Evolutionary conservation across 257 asterid species (phyloP), one percentile per base, ranked within the genome.

Genomic region (Ilex aquifolium): DNA sequence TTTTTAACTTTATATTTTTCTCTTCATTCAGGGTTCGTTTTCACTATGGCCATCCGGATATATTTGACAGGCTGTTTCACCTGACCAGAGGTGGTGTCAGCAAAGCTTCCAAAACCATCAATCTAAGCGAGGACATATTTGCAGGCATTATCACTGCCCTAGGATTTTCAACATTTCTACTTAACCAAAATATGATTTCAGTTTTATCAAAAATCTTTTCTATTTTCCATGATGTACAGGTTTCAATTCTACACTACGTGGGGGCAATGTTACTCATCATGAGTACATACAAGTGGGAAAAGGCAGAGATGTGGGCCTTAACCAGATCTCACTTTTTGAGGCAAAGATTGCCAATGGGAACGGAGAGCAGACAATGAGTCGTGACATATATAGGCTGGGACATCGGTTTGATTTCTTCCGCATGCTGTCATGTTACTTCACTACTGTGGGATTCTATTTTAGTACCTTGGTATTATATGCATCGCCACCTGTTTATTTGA

Each of bases 321-420:
- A 91, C 78, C 98, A 91, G 77, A 91, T 91, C 69, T 81, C 97
- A 17, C 75, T 72, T 58, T 91, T 91, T 62, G 97, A 91, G 74
- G 95, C 98, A 53, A 91, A 91, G 80, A 91, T 91, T 69, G 98
- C 95, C 32, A 86, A 92, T 71, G 98, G 98, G 61, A 91, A 91
- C 57, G 96, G 98, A 48, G 98, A 91, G 81, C 98, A 91, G 82
- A 76, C 91, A 32, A 78, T 88, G 85, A 91, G 98, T 65, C 98
- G 98, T 66, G 98, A 91, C 76, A 74, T 91, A 51, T 91, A 86
- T 57, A 78, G 98, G 75, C 95, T 91, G 50, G 98, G 98, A 15
- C 98, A 91, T 68, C 91, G 98, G 57, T 91, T 91, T 32, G 98
- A 91, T 85, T 91, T 91, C 75, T 91, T 91, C 86, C 91, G 98